Base-by-base conservation (phyloP, 768 basidiomycete species). In the Brasilioporus rufonigricans region DNA sequence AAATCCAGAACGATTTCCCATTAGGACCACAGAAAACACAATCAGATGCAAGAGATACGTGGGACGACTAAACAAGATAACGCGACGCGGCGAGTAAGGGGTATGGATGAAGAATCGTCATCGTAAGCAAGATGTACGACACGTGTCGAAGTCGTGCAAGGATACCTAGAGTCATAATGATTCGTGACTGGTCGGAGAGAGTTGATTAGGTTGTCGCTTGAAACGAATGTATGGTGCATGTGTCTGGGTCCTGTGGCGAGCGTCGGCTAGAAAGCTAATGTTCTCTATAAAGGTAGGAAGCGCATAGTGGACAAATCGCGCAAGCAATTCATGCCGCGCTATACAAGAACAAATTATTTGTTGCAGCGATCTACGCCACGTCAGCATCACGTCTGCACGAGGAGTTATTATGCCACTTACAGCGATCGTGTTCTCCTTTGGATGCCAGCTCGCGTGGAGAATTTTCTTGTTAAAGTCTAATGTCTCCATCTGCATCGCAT, bases 381-480 rank as follows among this genome's bases (percentile, higher is more conserved):
- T 67, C 36, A 67, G 52, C 41, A 10, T 32, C 19, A 13, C 5
- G n/a, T 48, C 40, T n/a, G n/a, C 5, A 13, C 23, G n/a, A 18
- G 18, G 14, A 36, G 29, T 27, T 44, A 51, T 29, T 5, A 4
- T 23, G 39, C 36, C 7, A 80, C 91, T 67, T 65, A 95, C 93
- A 65, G 95, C 95, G 69, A 99, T 98, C 44, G 96, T 98, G 73
- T 95, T 93, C 79, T 99, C 97, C 70, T 85, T 79, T 44, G 97
- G 97, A 80, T 99, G 97, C 97, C 97, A 99, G 73, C 88, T 91
- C 59, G 89, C 87, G 69, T 94, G 92, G 66, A 96, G 75, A 65
- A 96, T 95, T 83, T 96, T 96, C 87, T 95, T 96, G 78, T 93
- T 93, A 73, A 93, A 96, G 74, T 95, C 92, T 58, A 91, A 74